Evolutionary conservation across 371 early-diverging fungal species (phyloP).

Genomic region (Syncephalis plumigaleata): DNA sequence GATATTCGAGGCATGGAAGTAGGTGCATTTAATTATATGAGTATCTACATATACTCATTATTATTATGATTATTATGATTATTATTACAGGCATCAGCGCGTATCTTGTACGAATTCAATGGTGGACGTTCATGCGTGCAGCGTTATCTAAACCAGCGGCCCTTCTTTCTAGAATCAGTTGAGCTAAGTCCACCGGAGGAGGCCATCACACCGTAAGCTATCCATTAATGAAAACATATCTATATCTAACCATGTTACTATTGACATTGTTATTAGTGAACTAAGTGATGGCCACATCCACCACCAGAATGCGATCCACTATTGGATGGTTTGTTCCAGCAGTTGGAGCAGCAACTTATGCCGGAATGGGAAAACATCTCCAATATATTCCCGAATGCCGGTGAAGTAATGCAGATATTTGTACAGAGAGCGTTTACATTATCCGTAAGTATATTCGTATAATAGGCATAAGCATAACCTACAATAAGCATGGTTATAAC

Average conservation of each 20-base stretch:
- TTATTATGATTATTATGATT: too few species aligned
- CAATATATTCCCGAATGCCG: constrained; percentile 84
- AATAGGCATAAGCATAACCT: background rate
- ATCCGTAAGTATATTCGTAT: constrained; percentile 80
- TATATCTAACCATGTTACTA: background rate
- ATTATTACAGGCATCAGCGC: constrained; percentile 77
- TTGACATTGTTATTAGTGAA: background rate
- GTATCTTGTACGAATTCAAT: constrained; percentile 80
- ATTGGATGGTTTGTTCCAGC: constrained; percentile 60
- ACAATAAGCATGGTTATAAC: background rate
- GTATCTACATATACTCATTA: too few species aligned
- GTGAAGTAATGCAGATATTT: constrained; percentile 78
- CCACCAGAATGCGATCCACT: constrained; percentile 57
- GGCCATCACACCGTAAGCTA: constrained; percentile 1
- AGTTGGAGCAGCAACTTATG: constrained; percentile 58
- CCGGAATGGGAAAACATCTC: constrained; percentile 81
- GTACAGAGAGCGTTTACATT: constrained; percentile 91
- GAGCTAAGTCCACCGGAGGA: constrained; percentile 30
- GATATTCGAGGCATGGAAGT: constrained; percentile 47
- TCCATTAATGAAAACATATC: background rate
- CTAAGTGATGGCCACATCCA: too few species aligned
- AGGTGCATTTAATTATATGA: too few species aligned
- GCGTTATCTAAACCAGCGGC: constrained; percentile 90
- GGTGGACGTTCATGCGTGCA: constrained; percentile 89
- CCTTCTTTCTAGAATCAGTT: constrained; percentile 76